phyloP scores from a whole-genome alignment of 176 grass and related monocot genomes.

The Poa pratensis region DNA sequence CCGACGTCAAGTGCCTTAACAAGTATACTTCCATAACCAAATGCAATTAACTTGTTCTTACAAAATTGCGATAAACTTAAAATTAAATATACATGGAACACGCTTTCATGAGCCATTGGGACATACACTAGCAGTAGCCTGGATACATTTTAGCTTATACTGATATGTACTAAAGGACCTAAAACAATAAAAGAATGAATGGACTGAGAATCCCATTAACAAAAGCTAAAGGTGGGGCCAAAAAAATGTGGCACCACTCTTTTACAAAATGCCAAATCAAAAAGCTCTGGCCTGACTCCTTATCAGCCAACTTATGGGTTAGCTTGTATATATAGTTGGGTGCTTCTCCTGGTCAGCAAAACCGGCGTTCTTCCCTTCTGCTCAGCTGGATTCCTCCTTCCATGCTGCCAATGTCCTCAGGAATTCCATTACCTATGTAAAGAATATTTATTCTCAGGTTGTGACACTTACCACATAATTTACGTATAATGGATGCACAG shows the following conservation, averaged over 20 bases:
- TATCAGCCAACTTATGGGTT: constrained; percentile 64
- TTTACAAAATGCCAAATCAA: constrained; percentile 57
- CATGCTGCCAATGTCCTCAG: constrained; percentile 73
- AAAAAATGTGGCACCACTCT: constrained; percentile 38
- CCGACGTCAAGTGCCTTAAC: neutral
- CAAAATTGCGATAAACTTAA: neutral
- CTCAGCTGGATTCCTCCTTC: constrained; percentile 62
- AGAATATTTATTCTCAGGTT: constrained; percentile 1
- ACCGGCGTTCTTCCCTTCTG: constrained; percentile 6
- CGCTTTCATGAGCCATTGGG: neutral
- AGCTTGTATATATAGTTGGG: constrained; percentile 60
- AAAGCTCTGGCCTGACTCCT: constrained; percentile 54
- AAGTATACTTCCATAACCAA: neutral
- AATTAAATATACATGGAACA: neutral
- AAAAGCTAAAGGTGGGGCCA: neutral
- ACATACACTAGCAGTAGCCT: neutral
- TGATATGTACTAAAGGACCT: constrained; percentile 43
- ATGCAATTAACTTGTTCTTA: too few relatives aligned
- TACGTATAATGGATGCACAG: neutral
- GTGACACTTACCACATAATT: neutral
- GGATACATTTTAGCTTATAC: constrained; percentile 23
- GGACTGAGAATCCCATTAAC: constrained; percentile 30
- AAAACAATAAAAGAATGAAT: constrained; percentile 56
- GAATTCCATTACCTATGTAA: constrained; percentile 85
- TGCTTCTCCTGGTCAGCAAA: constrained; percentile 42